Evolutionary conservation across 257 asterid species (phyloP).

Genomic region (Solanum habrochaites): DNA sequence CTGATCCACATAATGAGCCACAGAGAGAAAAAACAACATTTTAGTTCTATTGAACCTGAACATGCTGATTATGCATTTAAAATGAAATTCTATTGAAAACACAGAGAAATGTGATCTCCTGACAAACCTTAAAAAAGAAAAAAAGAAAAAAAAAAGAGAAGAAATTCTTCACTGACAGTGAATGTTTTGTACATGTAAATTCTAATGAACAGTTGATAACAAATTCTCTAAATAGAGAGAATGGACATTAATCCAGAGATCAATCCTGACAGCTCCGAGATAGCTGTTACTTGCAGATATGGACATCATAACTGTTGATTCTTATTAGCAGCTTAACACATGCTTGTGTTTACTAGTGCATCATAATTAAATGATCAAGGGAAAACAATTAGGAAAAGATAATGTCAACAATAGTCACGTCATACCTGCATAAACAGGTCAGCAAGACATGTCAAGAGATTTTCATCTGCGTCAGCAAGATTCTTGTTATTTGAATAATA

Average conservation of each 20-base stretch:
- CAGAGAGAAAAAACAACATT: background rate
- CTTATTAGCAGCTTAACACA: background rate
- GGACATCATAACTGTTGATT: background rate
- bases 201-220: background rate
- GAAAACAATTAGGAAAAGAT: background rate
- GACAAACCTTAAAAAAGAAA: background rate
- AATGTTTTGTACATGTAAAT: background rate
- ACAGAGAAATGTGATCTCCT: background rate
- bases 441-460: conserved; percentile 80
- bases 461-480: conserved; percentile 71
- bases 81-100: background rate
- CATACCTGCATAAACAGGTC: conserved; percentile 80
- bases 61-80: background rate
- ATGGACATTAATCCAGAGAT: background rate
- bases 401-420: background rate
- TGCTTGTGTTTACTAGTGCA: background rate
- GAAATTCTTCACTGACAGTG: background rate
- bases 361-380: background rate
- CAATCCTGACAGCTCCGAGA: background rate
- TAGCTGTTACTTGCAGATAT: background rate
- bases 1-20: background rate
- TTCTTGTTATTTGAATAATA: conserved; percentile 65
- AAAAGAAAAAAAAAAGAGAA: background rate
- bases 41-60: background rate
- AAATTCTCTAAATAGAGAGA: background rate